phyloP scores from a whole-genome alignment of 129 eudicot species.

The Oenanthe sinensis region DNA sequence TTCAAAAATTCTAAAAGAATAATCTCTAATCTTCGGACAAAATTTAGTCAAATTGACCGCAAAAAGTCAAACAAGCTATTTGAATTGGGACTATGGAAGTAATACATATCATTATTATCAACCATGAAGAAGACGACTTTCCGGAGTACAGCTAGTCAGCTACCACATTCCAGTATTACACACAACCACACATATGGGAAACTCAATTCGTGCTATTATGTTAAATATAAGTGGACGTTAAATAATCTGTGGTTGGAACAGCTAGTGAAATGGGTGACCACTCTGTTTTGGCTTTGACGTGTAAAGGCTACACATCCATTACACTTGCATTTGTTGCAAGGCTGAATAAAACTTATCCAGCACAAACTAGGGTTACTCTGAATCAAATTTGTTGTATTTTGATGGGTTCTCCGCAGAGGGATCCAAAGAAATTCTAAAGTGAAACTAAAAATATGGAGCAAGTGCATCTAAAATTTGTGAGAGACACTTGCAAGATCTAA shows the following conservation, averaged over 20 bases:
- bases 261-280: slow-evolving; percentile 1
- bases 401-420: not conserved
- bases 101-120: not conserved
- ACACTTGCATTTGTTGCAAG: not conserved
- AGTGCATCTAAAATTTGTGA: not conserved
- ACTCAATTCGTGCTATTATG: not conserved
- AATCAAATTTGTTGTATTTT: no score
- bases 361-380: not conserved
- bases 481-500: not conserved
- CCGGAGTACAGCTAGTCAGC: not conserved
- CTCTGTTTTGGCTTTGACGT: not conserved
- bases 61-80: no score
- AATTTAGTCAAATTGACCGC: no score
- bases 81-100: no score
- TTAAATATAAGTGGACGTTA: not conserved
- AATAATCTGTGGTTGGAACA: not conserved
- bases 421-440: not conserved
- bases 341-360: not conserved
- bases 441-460: not conserved
- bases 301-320: not conserved
- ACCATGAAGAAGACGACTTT: not conserved
- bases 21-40: no score
- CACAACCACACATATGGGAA: not conserved
- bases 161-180: not conserved
- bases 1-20: no score